Evolutionary conservation across 2,329 filamentous ascomycete genomes (phyloP).

Genomic region (Pestalotiopsis sp.): DNA sequence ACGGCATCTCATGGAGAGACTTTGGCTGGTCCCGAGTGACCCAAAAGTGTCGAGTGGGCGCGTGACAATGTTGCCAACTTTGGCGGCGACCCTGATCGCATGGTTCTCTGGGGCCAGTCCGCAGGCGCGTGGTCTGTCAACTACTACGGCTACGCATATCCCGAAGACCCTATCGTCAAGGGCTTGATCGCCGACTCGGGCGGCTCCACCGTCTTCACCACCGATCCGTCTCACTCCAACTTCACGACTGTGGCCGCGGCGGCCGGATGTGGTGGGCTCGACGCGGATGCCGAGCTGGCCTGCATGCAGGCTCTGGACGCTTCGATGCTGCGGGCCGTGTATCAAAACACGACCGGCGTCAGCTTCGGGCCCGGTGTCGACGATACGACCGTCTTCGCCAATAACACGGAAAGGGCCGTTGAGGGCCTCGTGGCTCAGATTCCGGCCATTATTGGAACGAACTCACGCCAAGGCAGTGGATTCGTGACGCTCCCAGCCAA

Average conservation of each 20-base stretch:
- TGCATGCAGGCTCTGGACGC: constrained; percentile 24
- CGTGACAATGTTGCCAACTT: constrained; percentile 47
- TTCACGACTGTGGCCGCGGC: constrained; percentile 24
- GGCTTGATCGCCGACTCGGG: constrained; percentile 24
- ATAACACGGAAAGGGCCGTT: constrained; percentile 11
- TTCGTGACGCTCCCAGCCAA: constrained; percentile 17
- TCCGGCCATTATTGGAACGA: constrained; percentile 25
- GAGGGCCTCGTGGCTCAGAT: constrained; percentile 14
- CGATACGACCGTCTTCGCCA: constrained; percentile 12
- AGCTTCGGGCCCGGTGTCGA: constrained; percentile 12
- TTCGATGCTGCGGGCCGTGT: constrained; percentile 14
- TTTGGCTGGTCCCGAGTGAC: constrained; percentile 21
- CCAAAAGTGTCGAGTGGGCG: constrained; percentile 40
- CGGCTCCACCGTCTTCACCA: constrained; percentile 35
- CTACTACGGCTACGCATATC: constrained; percentile 43
- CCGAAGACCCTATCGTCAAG: constrained; percentile 44
- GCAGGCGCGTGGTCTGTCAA: constrained; percentile 42
- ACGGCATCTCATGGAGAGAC: background rate
- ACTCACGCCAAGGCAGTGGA: constrained; percentile 23
- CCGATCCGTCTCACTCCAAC: constrained; percentile 27
- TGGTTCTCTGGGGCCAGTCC: constrained; percentile 47
- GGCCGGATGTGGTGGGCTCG: constrained; percentile 23
- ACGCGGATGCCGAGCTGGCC: constrained; percentile 18
- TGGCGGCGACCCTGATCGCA: constrained; percentile 42
- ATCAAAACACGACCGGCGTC: constrained; percentile 7